A percentile compares a stretch with the other conserved stretches of the same genome.
Evolutionary conservation across 805 yeast genomes (phyloP).

Genomic region (Alloascoidea hylecoeti): DNA sequence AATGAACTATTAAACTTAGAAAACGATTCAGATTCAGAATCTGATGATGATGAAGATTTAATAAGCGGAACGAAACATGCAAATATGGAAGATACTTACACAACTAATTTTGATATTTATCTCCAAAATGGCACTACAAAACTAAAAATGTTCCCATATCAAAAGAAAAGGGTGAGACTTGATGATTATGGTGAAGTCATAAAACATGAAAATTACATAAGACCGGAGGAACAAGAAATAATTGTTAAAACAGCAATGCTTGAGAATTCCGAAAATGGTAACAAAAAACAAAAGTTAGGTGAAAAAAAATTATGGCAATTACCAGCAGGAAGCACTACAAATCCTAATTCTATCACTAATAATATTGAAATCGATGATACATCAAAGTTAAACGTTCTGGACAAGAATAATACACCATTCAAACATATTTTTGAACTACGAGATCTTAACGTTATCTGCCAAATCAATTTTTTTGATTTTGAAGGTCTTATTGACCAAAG

Average conservation of each 20-base stretch:
- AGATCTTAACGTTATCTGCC: slow-evolving; percentile 47
- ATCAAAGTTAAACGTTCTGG: slow-evolving; percentile 32
- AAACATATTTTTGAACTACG: slow-evolving; percentile 20
- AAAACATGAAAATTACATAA: slow-evolving; percentile 45
- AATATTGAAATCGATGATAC: slow-evolving; percentile 28
- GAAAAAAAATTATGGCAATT: slow-evolving; percentile 22
- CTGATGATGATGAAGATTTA: slow-evolving; percentile 15
- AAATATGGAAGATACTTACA: background rate
- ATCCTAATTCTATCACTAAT: slow-evolving; percentile 17
- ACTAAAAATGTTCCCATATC: slow-evolving; percentile 66
- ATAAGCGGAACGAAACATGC: slow-evolving; percentile 3
- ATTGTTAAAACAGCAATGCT: slow-evolving; percentile 6
- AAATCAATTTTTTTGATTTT: slow-evolving; percentile 62
- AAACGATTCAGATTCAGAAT: slow-evolving; percentile 14
- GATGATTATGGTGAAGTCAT: slow-evolving; percentile 87
- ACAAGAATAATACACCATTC: slow-evolving; percentile 26
- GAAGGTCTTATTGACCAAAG: slow-evolving; percentile 77
- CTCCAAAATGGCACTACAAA: slow-evolving; percentile 23
- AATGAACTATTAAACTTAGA: slow-evolving; percentile 6
- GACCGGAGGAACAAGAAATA: slow-evolving; percentile 31
- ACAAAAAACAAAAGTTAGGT: slow-evolving; percentile 16
- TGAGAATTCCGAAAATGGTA: slow-evolving; percentile 12
- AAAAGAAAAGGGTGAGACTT: slow-evolving; percentile 38
- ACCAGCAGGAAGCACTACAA: slow-evolving; percentile 2
- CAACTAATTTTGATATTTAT: slow-evolving; percentile 32